Evolutionary conservation across 2,329 filamentous ascomycete genomes (phyloP).

Genomic region (Penicillium capsulatum): DNA sequence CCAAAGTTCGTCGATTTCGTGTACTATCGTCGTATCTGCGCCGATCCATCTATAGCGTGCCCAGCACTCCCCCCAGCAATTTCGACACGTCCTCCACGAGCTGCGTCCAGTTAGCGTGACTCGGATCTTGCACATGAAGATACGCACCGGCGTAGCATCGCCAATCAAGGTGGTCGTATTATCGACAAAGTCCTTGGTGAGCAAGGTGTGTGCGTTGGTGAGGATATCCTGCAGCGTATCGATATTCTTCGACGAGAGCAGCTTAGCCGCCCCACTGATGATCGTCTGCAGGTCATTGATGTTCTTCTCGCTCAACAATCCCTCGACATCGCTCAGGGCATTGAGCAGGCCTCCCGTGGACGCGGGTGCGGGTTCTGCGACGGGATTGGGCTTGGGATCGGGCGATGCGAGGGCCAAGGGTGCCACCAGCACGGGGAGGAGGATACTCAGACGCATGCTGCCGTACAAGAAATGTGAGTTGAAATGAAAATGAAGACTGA

Average conservation of each 20-base stretch:
- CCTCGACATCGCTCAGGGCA: slow-evolving; percentile 21
- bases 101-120: slow-evolving; percentile 14
- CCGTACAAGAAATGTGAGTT: too few species aligned
- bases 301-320: slow-evolving; percentile 16
- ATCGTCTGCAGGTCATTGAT: slow-evolving; percentile 20
- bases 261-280: slow-evolving; percentile 20
- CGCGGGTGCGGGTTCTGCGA: slow-evolving; percentile 21
- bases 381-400: slow-evolving; percentile 23
- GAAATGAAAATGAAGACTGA: too few species aligned
- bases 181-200: slow-evolving; percentile 27
- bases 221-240: slow-evolving; percentile 25
- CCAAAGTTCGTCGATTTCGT: slow-evolving; percentile 5
- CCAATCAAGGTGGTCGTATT: slow-evolving; percentile 30
- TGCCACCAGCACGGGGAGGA: slow-evolving; percentile 19
- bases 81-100: slow-evolving; percentile 30
- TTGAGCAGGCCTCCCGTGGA: slow-evolving; percentile 22
- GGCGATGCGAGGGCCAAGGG: slow-evolving; percentile 19
- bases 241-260: slow-evolving; percentile 23
- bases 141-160: slow-evolving; percentile 33
- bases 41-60: slow-evolving; percentile 14
- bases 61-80: slow-evolving; percentile 24
- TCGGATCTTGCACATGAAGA: too few species aligned
- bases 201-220: slow-evolving; percentile 22
- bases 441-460: slow-evolving; percentile 21
- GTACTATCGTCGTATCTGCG: slow-evolving; percentile 7